A percentile compares a stretch with the other conserved stretches of the same genome.
phyloP scores from a whole-genome alignment of 2,329 filamentous ascomycete genomes.

The Paecilomyces sp. region DNA sequence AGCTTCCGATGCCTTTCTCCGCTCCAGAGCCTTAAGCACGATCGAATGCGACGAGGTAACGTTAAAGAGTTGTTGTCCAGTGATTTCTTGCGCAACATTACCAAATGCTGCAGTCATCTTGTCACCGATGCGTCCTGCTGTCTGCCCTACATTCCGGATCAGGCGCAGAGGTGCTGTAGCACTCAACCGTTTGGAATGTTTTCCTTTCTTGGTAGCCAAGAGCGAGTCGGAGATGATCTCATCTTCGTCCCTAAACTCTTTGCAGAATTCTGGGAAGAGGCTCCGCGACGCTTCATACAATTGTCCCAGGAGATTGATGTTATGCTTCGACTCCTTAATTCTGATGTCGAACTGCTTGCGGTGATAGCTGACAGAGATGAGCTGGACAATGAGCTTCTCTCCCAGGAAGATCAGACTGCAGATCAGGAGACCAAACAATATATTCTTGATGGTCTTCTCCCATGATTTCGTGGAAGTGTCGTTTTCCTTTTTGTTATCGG shows the following conservation, averaged over 20 bases:
- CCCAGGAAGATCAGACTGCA: conserved; percentile 50
- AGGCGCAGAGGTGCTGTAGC: conserved; percentile 71
- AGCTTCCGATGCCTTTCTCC: conserved; percentile 77
- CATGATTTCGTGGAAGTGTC: conserved; percentile 37
- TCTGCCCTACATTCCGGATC: conserved; percentile 63
- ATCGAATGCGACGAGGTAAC: conserved; percentile 84
- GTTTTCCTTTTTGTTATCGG: conserved; percentile 20
- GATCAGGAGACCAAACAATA: conserved; percentile 52
- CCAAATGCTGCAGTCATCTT: conserved; percentile 91
- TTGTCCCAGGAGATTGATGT: conserved; percentile 70
- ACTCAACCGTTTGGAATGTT: conserved; percentile 46
- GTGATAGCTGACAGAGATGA: conserved; percentile 63
- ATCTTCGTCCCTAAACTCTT: conserved; percentile 86
- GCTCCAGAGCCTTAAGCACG: conserved; percentile 82
- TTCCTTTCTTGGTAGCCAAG: conserved; percentile 50
- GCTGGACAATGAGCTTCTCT: conserved; percentile 55
- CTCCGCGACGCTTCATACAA: conserved; percentile 85
- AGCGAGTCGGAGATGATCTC: conserved; percentile 82
- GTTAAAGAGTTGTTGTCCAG: conserved; percentile 92
- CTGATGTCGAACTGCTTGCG: conserved; percentile 58
- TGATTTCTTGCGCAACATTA: conserved; percentile 88
- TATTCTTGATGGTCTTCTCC: conserved; percentile 50
- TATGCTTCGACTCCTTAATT: conserved; percentile 86
- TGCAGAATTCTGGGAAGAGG: conserved; percentile 87
- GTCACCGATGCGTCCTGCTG: conserved; percentile 76